A percentile compares a stretch with the other conserved stretches of the same genome.
Conservation (phyloP, 495 filamentous ascomycete genomes). For the Neurospora sp. region DNA sequence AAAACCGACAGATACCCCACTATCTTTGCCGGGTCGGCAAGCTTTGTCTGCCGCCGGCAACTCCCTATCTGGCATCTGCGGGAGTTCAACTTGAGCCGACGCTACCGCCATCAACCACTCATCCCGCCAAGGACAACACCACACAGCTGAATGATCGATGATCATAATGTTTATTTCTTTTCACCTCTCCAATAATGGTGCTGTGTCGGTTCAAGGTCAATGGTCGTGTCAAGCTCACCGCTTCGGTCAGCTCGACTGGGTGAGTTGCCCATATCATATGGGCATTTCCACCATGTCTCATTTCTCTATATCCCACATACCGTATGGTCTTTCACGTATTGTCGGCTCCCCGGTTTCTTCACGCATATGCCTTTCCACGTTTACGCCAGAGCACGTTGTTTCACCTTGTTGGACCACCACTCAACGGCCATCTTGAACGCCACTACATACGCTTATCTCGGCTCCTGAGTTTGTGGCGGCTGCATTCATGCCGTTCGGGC, state of each 20-base stretch:
- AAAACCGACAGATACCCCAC: not conserved
- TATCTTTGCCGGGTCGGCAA: not conserved
- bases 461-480: not conserved
- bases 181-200: not conserved
- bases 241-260: not conserved
- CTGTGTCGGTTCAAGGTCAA: not conserved
- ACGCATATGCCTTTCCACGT: not conserved
- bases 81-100: not conserved
- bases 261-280: not conserved
- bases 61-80: not conserved
- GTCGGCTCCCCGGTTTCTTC: not conserved
- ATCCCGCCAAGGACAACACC: not conserved
- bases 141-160: not conserved
- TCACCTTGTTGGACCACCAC: not conserved
- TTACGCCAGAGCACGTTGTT: not conserved
- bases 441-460: not conserved
- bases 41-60: not conserved
- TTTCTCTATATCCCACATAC: not conserved
- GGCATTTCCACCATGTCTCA: not conserved
- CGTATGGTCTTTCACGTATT: not conserved
- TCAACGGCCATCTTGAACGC: not conserved
- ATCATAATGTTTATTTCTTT: not conserved
- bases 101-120: not conserved
- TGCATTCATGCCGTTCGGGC: not conserved
- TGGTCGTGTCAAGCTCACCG: not conserved